Base-by-base conservation (phyloP, 1,284 basidiomycete species). In the Marasmius tenuissimus region DNA sequence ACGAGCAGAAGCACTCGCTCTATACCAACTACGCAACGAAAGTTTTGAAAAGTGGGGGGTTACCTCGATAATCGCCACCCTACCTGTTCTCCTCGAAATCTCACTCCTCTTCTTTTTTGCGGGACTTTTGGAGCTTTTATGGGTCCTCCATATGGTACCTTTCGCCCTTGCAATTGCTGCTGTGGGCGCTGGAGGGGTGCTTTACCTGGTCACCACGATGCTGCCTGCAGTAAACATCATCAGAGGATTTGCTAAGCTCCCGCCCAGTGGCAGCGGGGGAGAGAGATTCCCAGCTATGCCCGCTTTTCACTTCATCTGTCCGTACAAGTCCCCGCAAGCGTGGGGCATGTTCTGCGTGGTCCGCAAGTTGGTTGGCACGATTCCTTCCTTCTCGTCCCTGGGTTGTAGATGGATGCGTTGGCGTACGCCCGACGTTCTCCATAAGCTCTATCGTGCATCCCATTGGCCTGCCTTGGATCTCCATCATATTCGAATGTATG, bases 71-170 rank as follows among this genome's bases (percentile, higher is more conserved):
- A 66, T 75, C 14, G 62, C 69, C 1, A 55, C 67, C 12, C 66
- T 76, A 2, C 72, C 73, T 0, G 50, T 72, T 4, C 63, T 75
- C 9, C 65, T 75, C 14, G 70, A 75, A 51, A 49, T 68, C 14
- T 66, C 74, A 0, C 62, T 74, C 4, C 57, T 68, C 7, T 65
- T 75, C 5, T 76, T 75, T 65, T 68, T 75, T 20, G 63, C 62
- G 2, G 75, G 75, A 3, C 34, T 71, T 4, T 45, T 71, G 9
- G 69, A 70, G 18, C 62, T 70, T 2, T 49, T 64, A 3, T 61
- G 63, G 63, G 50, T 52, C 12, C 53, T 61, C 14, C 55, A 61
- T n/a, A 14, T 38, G 14, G 9, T 54, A 1, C 34, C 20, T 7
- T 54, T 54, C 16, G 16, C 20, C 7, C 12, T 54, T 11, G 33